Evolutionary conservation across 345 rosid genomes (phyloP).

Genomic region (Brassica juncea): DNA sequence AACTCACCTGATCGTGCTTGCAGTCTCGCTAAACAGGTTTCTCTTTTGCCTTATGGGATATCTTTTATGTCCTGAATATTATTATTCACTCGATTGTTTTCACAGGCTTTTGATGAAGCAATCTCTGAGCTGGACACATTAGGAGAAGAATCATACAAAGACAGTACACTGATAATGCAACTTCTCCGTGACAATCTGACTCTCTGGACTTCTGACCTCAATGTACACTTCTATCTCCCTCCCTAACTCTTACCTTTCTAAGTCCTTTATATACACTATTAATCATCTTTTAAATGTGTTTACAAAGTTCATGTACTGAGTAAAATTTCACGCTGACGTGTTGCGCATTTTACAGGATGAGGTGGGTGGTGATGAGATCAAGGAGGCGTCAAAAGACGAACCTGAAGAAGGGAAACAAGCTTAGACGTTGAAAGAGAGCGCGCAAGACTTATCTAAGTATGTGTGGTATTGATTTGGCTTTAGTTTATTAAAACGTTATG

Average conservation of each 20-base stretch:
- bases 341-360: conserved; percentile 57
- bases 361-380: conserved; percentile 75
- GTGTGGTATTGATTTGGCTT: conserved; percentile 24
- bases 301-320: background rate
- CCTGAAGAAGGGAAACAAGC: conserved; percentile 49
- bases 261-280: background rate
- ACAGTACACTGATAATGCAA: conserved; percentile 97
- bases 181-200: conserved; percentile 96
- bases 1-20: conserved; percentile 99
- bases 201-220: conserved; percentile 97
- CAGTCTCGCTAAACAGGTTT: conserved; percentile 94
- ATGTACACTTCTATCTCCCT: conserved; percentile 47
- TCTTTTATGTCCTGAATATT: no score
- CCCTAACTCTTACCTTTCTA: background rate
- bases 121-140: conserved; percentile 93
- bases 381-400: conserved; percentile 76
- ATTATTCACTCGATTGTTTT: background rate
- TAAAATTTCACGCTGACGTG: background rate
- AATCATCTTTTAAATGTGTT: background rate
- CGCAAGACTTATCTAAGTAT: conserved; percentile 11
- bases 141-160: conserved; percentile 99
- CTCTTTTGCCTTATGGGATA: background rate
- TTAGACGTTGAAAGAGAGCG: background rate
- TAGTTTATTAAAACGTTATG: conserved; percentile 23
- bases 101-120: conserved; percentile 96